Percentiles rank a stretch among this genome's conserved stretches.
phyloP scores from a whole-genome alignment of 192 early-diverging fungal genomes.

The Phlyctochytrium bullatum region DNA sequence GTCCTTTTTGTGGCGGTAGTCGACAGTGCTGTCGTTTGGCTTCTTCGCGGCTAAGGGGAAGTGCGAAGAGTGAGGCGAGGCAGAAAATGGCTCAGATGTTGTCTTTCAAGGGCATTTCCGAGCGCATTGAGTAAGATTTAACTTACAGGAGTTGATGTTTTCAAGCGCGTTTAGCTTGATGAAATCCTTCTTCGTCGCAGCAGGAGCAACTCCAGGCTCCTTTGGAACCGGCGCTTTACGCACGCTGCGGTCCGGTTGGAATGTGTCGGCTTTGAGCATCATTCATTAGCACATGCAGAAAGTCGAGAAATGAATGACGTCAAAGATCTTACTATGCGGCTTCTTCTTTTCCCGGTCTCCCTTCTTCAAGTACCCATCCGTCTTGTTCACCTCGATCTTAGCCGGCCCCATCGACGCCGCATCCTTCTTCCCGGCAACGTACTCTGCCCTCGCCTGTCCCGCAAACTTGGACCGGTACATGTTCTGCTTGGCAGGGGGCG shows the following conservation, averaged over 20 bases:
- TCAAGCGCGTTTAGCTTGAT: conserved; percentile 50
- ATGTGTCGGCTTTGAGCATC: background rate
- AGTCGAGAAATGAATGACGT: too few relatives aligned
- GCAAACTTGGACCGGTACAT: conserved; percentile 47
- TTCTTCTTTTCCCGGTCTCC: conserved; percentile 40
- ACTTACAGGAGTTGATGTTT: conserved; percentile 55
- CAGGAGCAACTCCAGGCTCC: conserved; percentile 24
- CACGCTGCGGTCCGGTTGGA: conserved; percentile 34
- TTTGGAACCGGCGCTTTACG: conserved; percentile 51
- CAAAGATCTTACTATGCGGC: conserved; percentile 6
- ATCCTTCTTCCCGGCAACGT: conserved; percentile 32
- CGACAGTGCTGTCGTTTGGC: conserved; percentile 17
- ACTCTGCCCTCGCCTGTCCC: conserved; percentile 41
- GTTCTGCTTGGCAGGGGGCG: conserved; percentile 34
- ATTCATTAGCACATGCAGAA: background rate
- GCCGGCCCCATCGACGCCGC: conserved; percentile 54
- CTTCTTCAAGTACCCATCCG: conserved; percentile 44
- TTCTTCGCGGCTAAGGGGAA: conserved; percentile 38
- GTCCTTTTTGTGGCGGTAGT: conserved; percentile 43
- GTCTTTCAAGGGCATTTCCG: conserved; percentile 5
- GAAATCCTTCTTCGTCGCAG: conserved; percentile 48
- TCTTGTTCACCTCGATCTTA: conserved; percentile 34
- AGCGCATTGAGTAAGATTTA: conserved; percentile 1
- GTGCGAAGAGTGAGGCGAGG: background rate
- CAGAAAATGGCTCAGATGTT: background rate